Percentiles rank a stretch among this genome's conserved stretches.
phyloP scores from a whole-genome alignment of 78 protist genomes.

The Emiliania huxleyi region DNA sequence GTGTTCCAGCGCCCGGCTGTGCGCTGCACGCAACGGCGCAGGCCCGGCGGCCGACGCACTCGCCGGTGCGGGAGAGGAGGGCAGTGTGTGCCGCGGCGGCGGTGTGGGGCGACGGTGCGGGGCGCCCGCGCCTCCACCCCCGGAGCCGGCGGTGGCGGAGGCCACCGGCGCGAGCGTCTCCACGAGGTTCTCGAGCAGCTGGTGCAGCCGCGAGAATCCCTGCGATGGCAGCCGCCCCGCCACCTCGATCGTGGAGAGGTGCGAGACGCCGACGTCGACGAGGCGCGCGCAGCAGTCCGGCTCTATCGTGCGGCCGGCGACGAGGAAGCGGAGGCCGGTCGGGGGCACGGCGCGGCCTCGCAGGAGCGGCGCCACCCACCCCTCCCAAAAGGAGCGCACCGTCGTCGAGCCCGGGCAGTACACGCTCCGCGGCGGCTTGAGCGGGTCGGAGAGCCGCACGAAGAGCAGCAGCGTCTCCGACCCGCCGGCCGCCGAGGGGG shows the following conservation, averaged over 20 bases:
- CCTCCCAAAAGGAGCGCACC: not conserved
- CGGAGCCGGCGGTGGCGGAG: too few species aligned
- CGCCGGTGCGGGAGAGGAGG: too few species aligned
- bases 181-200: not conserved
- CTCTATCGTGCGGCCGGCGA: not conserved
- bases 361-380: not conserved
- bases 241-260: not conserved
- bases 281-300: not conserved
- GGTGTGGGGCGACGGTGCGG: too few species aligned
- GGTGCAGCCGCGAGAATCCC: not conserved
- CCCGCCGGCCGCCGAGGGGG: not conserved
- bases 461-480: not conserved
- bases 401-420: not conserved
- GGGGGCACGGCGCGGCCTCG: not conserved
- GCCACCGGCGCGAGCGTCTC: conserved; percentile 12
- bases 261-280: not conserved
- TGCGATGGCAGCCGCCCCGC: not conserved
- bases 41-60: too few species aligned
- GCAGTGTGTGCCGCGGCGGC: too few species aligned
- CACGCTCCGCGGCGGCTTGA: not conserved
- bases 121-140: too few species aligned
- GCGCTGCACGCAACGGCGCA: too few species aligned
- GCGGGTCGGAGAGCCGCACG: not conserved
- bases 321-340: not conserved
- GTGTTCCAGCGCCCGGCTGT: too few species aligned